Conservation (phyloP, 2,329 filamentous ascomycete genomes). For the Fusarium nelsonii region DNA sequence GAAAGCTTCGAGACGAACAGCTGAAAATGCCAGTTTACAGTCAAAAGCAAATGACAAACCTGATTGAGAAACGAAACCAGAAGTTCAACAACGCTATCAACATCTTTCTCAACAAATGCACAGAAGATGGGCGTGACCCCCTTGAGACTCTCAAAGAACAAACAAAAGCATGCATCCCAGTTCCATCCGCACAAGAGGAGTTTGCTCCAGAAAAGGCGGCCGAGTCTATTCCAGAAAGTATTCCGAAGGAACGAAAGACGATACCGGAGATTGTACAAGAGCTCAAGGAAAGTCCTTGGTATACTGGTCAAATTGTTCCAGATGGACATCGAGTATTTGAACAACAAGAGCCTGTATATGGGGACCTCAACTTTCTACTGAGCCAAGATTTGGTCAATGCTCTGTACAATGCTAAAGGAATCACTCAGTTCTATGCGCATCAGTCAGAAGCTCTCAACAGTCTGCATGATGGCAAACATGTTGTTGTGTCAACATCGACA, state of each 20-base stretch:
- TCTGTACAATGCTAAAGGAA: conserved; percentile 89
- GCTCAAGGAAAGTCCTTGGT: conserved; percentile 86
- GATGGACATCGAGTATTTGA: conserved; percentile 94
- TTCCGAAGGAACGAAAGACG: conserved; percentile 82
- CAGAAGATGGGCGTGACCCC: conserved; percentile 73
- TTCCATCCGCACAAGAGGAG: conserved; percentile 60
- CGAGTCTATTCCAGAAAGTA: conserved; percentile 72
- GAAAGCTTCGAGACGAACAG: conserved; percentile 79
- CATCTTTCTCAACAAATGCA: conserved; percentile 80
- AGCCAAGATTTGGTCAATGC: conserved; percentile 96
- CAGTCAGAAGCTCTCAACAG: conserved; percentile 95
- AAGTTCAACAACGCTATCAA: conserved; percentile 86
- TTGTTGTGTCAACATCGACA: conserved; percentile 94
- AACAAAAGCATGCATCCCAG: conserved; percentile 71
- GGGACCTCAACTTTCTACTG: conserved; percentile 85
- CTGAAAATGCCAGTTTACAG: conserved; percentile 93
- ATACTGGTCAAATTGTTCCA: conserved; percentile 91
- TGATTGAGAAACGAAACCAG: conserved; percentile 90
- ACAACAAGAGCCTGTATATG: conserved; percentile 82
- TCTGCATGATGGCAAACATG: conserved; percentile 82
- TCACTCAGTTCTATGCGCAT: conserved; percentile 88
- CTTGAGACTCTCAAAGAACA: conserved; percentile 72
- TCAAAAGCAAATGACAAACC: conserved; percentile 87
- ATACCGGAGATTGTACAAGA: conserved; percentile 89
- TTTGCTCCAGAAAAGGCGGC: conserved; percentile 49